Base-by-base conservation (phyloP, 176 grass and related monocot species). In the Bromus sterilis region DNA sequence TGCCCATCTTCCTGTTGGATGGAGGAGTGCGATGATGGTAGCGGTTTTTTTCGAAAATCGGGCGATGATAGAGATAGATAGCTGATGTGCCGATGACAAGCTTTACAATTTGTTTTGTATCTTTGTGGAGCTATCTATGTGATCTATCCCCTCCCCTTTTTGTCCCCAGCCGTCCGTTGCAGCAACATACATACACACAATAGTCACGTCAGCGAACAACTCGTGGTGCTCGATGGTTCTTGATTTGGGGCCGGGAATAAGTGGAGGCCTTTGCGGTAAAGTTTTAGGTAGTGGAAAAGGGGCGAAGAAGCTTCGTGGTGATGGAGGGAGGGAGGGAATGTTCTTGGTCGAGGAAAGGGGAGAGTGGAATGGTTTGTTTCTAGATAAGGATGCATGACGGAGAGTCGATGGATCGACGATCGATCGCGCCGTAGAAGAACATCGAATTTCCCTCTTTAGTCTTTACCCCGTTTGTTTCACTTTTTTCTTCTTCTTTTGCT, bases 341-440 rank as follows among this genome's bases (percentile, higher is more conserved):
- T 35, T 67, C 69, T 81, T 86, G 69, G 39, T 3, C 10, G 55
- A 74, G 76, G 39, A 51, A 37, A 81, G 46, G 43, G 33, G 4
- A 3, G 35, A 61, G 3, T 1, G 63, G 3, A 65, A 1, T 21
- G 42, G 4, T 49, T 30, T 58, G n/a, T 46, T 74, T 26, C 13
- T 39, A 59, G 87, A 89, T 89, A 85, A 85, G 87, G 82, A 81
- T 21, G 49, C 49, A 53, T 85, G 70, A 46, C 75, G 61, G 9
- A 24, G 81, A 30, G 40, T 56, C 14, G 1, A 35, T 61, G n/a
- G 82, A n/a, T n/a, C n/a, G n/a, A n/a, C 61, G 61, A 9, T 80
- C 77, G 32, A 23, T 80, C 51, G 32, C 14, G 28, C 68, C 0
- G 41, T 71, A 28, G 63, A 71, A 77, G 82, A 89, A 80, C 68